A percentile compares a stretch with the other conserved stretches of the same genome.
phyloP scores from a whole-genome alignment of 345 rosid species.

The Murraya paniculata region DNA sequence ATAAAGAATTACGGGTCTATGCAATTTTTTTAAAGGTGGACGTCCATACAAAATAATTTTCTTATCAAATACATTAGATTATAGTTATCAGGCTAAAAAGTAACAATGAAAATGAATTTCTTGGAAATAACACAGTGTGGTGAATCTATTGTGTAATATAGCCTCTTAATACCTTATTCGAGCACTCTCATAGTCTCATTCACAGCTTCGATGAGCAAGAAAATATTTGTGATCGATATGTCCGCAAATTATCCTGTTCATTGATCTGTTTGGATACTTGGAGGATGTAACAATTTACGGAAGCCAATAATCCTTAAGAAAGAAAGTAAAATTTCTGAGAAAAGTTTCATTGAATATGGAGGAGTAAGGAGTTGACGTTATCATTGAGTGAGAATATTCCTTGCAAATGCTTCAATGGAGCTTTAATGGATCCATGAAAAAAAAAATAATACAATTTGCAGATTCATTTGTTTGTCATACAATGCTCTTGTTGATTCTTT shows the following conservation, averaged over 20 bases:
- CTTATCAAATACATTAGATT: not conserved
- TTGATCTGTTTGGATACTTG: not conserved
- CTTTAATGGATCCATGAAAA: too few species aligned
- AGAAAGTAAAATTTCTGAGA: not conserved
- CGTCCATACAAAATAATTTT: too few species aligned
- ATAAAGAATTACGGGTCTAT: too few species aligned
- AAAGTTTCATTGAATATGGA: too few species aligned
- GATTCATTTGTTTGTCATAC: not conserved
- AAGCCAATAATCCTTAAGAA: not conserved
- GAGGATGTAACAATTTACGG: not conserved
- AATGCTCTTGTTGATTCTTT: not conserved
- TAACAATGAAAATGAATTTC: not conserved
- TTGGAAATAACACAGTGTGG: slow-evolving; percentile 40
- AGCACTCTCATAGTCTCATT: slow-evolving; percentile 68
- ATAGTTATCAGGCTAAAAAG: not conserved
- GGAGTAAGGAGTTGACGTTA: not conserved
- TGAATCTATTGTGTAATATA: slow-evolving; percentile 47
- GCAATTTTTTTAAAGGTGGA: too few species aligned
- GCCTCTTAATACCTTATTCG: slow-evolving; percentile 49
- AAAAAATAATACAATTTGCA: not conserved
- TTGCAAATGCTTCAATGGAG: not conserved
- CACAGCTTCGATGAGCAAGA: slow-evolving; percentile 11
- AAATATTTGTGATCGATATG: not conserved
- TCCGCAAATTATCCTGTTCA: not conserved
- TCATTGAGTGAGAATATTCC: not conserved